Conservation (phyloP, 2,329 filamentous ascomycete genomes). For the Aureobasidium zeae region DNA sequence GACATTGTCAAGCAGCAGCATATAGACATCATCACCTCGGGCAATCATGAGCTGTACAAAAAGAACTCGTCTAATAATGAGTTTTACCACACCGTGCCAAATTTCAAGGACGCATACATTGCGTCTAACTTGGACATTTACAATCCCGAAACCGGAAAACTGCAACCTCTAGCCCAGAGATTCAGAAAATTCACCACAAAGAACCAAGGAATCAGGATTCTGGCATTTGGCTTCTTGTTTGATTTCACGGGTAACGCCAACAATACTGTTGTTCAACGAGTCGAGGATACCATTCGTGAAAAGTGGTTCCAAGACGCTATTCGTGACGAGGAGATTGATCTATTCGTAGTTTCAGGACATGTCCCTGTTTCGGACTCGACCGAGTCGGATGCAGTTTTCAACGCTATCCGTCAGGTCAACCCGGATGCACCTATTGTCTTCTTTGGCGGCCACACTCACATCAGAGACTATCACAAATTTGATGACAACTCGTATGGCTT, state of each 20-base stretch:
- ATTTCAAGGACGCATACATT: slow-evolving; percentile 71
- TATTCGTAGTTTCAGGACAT: slow-evolving; percentile 82
- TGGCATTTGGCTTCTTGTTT: slow-evolving; percentile 91
- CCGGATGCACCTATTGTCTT: slow-evolving; percentile 82
- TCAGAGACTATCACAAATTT: slow-evolving; percentile 73
- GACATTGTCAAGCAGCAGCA: slow-evolving; percentile 76
- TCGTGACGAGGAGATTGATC: slow-evolving; percentile 65
- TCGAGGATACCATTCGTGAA: slow-evolving; percentile 71
- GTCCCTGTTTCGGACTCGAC: slow-evolving; percentile 65
- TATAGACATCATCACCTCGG: slow-evolving; percentile 75
- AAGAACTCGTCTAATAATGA: slow-evolving; percentile 68
- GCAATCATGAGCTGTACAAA: slow-evolving; percentile 94
- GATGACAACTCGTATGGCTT: slow-evolving; percentile 70
- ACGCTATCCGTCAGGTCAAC: slow-evolving; percentile 64
- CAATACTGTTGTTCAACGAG: slow-evolving; percentile 75
- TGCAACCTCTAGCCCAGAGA: slow-evolving; percentile 66
- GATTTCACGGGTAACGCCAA: slow-evolving; percentile 86
- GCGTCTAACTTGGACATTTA: slow-evolving; percentile 90
- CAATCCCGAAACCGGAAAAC: slow-evolving; percentile 59
- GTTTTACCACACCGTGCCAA: slow-evolving; percentile 68
- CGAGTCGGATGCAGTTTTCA: slow-evolving; percentile 70
- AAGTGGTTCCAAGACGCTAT: slow-evolving; percentile 84
- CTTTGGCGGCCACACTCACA: slow-evolving; percentile 84
- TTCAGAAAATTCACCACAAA: slow-evolving; percentile 88
- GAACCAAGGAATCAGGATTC: slow-evolving; percentile 71